Conservation (phyloP, 441 rosid genomes). For the Pelargonium cotyledonis region DNA sequence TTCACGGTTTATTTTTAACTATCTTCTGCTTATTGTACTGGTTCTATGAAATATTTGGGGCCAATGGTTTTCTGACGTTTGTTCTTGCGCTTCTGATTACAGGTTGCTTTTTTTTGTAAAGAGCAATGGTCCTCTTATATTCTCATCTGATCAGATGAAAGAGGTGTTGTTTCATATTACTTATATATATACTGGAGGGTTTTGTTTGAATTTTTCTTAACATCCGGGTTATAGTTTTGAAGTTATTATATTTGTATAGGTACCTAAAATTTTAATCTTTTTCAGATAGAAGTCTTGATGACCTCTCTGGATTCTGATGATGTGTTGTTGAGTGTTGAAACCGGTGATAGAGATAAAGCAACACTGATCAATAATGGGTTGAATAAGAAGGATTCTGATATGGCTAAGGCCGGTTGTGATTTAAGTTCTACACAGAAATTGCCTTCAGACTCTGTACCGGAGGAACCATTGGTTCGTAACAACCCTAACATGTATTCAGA, state of each 20-base stretch:
- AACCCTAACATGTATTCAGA: constrained; percentile 31
- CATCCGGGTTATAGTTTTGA: not conserved
- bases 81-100: constrained; percentile 22
- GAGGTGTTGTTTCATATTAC: constrained; percentile 48
- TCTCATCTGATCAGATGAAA: constrained; percentile 44
- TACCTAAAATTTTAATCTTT: constrained; percentile 18
- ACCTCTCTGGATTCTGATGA: constrained; percentile 28
- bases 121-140: constrained; percentile 41
- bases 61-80: constrained; percentile 14
- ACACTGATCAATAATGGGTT: constrained; percentile 14
- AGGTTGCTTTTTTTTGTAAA: constrained; percentile 58
- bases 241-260: constrained; percentile 18
- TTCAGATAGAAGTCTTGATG: constrained; percentile 52
- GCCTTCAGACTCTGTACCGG: constrained; percentile 17
- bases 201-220: constrained; percentile 7
- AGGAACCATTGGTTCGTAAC: constrained; percentile 26
- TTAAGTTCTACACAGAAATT: constrained; percentile 20
- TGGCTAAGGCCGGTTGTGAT: constrained; percentile 28
- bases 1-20: constrained; percentile 40
- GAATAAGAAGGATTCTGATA: constrained; percentile 23
- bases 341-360: constrained; percentile 31
- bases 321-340: constrained; percentile 21
- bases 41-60: constrained; percentile 5
- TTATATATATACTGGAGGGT: constrained; percentile 5
- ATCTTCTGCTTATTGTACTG: constrained; percentile 11